Evolutionary conservation across 2,329 filamentous ascomycete genomes (phyloP).

Genomic region (Hypoxylon sp.): DNA sequence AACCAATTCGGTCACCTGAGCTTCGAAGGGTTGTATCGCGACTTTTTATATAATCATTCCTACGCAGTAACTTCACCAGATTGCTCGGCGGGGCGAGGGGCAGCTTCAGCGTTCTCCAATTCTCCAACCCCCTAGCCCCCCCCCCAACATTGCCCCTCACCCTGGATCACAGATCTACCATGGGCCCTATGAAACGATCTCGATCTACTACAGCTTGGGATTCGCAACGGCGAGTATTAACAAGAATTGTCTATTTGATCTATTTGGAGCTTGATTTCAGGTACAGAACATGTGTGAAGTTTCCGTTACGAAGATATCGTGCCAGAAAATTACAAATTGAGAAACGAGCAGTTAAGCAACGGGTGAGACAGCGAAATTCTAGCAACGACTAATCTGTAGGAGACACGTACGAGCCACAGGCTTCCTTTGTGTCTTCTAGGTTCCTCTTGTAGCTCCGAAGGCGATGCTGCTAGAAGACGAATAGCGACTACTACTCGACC

Average conservation of each 20-base stretch:
- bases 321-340: constrained; percentile 1
- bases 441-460: constrained; percentile 27
- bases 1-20: constrained; percentile 14
- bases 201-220: neutral
- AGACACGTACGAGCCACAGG: neutral
- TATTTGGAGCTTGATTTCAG: constrained; percentile 7
- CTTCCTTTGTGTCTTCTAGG: neutral
- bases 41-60: neutral
- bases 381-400: neutral
- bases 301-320: constrained; percentile 1
- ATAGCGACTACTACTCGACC: constrained; percentile 47
- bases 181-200: neutral
- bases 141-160: neutral
- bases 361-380: constrained; percentile 1
- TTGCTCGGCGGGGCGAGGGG: constrained; percentile 1
- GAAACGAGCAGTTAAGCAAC: constrained; percentile 5
- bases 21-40: neutral
- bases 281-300: constrained; percentile 6
- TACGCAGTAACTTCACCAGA: neutral
- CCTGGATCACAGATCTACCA: neutral
- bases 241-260: neutral
- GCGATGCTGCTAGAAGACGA: constrained; percentile 49
- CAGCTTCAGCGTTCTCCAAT: constrained; percentile 10
- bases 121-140: too few species aligned
- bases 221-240: neutral